Base-by-base conservation (phyloP, 2,329 filamentous ascomycete genomes). In the Penicillium concentricum region DNA sequence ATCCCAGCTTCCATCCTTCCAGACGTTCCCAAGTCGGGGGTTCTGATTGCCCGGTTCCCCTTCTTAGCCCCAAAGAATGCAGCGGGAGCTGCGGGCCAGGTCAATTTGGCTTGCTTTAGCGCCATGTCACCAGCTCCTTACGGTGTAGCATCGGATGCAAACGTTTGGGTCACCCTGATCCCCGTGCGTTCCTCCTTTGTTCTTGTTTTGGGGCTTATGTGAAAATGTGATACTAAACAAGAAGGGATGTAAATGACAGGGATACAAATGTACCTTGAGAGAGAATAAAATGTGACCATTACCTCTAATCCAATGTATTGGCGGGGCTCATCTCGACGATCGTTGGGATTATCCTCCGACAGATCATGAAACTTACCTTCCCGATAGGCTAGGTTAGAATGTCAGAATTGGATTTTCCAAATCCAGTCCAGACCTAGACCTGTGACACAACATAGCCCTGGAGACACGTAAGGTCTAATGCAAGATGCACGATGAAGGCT, bases 121-220 rank as follows among this genome's bases (percentile, higher is more conserved):
- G 61, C 48, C 60, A 64, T 65, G 63, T 66, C 64, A 65, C 59
- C 56, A 57, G 41, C 60, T 61, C 57, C 55, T 61, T 60, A 62
- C 61, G 59, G 63, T 65, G 64, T 65, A 63, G 57, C 55, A 58
- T 57, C 52, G 46, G 54, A 39, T 48, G 51, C 26, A 39, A 41
- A 41, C 20, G 54, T 46, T 45, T 34, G 24, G 49, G 35, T 48
- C 43, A 49, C 52, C 20, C 42, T 51, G 34, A 18, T 47, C 44
- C 48, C 54, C 48, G 54, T 51, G 54, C 46, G 56, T 48, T 51
- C 37, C 48, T 54, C 12, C 24, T 51, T 51, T 42, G 26, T 42
- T 32, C 26, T 44, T 44, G 43, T 26, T 49, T 41, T 28, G 22
- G 24, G 22, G 26, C 35, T 30, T 28, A 42, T 26, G 15, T 51